Evolutionary conservation across 2,329 filamentous ascomycete genomes (phyloP).

Genomic region (Pezicula radicicola): DNA sequence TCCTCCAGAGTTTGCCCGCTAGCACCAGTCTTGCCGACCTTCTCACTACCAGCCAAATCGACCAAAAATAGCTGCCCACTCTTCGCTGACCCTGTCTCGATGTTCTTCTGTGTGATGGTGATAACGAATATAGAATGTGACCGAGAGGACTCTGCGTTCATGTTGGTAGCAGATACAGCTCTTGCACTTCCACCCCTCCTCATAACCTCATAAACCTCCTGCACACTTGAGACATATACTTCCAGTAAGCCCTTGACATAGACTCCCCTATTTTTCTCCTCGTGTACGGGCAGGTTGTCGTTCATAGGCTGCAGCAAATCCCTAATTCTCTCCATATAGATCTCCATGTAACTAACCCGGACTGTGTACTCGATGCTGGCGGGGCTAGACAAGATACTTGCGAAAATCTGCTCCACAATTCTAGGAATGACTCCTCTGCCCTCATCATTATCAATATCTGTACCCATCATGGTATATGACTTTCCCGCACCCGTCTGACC

Average conservation of each 20-base stretch:
- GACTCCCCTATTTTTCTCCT: slow-evolving; percentile 93
- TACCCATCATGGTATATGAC: slow-evolving; percentile 98
- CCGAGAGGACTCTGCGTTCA: slow-evolving; percentile 98
- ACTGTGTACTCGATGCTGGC: slow-evolving; percentile 98
- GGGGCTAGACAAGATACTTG: slow-evolving; percentile 87
- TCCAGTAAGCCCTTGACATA: slow-evolving; percentile 95
- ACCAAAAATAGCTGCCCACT: slow-evolving; percentile 96
- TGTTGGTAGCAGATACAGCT: slow-evolving; percentile 95
- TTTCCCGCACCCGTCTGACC: slow-evolving; percentile 98
- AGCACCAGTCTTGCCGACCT: slow-evolving; percentile 96
- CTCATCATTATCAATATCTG: slow-evolving; percentile 85
- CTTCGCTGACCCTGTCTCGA: slow-evolving; percentile 93
- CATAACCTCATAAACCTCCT: slow-evolving; percentile 97
- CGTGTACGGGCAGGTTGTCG: slow-evolving; percentile 95
- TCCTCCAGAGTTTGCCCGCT: slow-evolving; percentile 97
- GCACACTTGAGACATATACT: slow-evolving; percentile 92
- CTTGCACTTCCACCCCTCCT: slow-evolving; percentile 84
- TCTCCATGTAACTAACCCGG: slow-evolving; percentile 98
- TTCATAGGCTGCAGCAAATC: slow-evolving; percentile 91
- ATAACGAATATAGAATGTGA: slow-evolving; percentile 98
- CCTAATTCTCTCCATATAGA: slow-evolving; percentile 98
- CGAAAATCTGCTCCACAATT: slow-evolving; percentile 96
- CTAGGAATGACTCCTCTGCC: slow-evolving; percentile 93
- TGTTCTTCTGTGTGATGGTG: slow-evolving; percentile 95
- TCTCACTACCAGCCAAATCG: slow-evolving; percentile 96